These are phyloP conservation scores for Salix udensis DNA, from an alignment of 345 rosid genomes.

Conservation along the genomic window DNA sequence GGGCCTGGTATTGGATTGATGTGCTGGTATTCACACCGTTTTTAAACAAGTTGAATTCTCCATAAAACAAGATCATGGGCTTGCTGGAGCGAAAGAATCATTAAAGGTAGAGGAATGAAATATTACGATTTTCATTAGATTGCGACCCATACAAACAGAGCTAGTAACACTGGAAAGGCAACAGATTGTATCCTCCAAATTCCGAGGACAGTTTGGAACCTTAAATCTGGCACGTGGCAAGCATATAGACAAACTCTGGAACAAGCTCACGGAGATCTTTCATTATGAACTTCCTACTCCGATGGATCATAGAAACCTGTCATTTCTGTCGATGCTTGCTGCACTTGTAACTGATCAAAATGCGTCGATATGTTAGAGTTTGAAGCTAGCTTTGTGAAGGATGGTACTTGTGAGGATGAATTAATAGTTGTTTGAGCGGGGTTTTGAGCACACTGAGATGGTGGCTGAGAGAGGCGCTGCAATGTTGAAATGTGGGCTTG, in stretches of 20 bases:
- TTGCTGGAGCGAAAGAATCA: not conserved
- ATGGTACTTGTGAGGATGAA: slow-evolving; percentile 18
- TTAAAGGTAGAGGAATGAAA: no score
- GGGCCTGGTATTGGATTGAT: no score
- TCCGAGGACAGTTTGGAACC: slow-evolving; percentile 26
- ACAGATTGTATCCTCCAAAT: not conserved
- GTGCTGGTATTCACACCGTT: not conserved
- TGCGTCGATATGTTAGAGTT: slow-evolving; percentile 24
- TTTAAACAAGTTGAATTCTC: not conserved
- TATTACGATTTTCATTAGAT: no score
- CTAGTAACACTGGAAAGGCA: not conserved
- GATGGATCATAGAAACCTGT: slow-evolving; percentile 4
- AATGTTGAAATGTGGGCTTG: slow-evolving; percentile 60
- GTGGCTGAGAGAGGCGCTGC: slow-evolving; percentile 33
- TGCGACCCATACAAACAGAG: no score
- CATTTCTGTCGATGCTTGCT: slow-evolving; percentile 3
- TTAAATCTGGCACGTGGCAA: slow-evolving; percentile 37
- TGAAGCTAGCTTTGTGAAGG: slow-evolving; percentile 22
- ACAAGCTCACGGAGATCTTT: slow-evolving; percentile 42
- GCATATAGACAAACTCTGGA: slow-evolving; percentile 43
- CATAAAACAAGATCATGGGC: not conserved
- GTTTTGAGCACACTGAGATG: slow-evolving; percentile 8
- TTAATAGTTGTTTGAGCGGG: slow-evolving; percentile 12
- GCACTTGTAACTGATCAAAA: slow-evolving; percentile 24
- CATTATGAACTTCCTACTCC: slow-evolving; percentile 25